Evolutionary conservation across 1,284 basidiomycete genomes (phyloP), one percentile per base, ranked within the genome.

Genomic region (Quambalaria eucalypti): DNA sequence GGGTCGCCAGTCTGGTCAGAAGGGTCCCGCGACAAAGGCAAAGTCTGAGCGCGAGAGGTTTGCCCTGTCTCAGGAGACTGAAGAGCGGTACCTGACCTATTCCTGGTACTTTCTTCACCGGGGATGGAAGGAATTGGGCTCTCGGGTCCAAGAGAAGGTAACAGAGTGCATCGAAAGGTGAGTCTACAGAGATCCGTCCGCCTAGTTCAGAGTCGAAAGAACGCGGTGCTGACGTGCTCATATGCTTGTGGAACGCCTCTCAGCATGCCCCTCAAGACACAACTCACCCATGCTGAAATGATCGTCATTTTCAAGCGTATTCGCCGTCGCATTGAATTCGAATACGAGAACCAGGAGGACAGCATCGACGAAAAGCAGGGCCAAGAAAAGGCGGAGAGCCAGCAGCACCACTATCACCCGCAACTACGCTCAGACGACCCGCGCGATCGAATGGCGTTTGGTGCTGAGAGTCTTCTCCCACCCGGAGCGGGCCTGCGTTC

Each of bases 91-190:
- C 69, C 79, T 93, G 55, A 90, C 87, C 0, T 82, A 91, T 60
- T 87, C 84, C 50, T 93, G 89, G 87, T 92, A 89, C 88, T 80
- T 92, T 48, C 72, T 93, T 53, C 86, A 93, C 67, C 84, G 87
- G 2, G 90, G 90, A 0, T 92, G 90, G 88, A 85, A 86, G 65
- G 83, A 86, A 53, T 81, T 92, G 0, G 83, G 83, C 1, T 83
- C 85, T 61, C 78, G 86, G 23, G 86, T 90, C 1, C 77, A 84
- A 60, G 77, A 81, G 42, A 86, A 83, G 0, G 87, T 90, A 0
- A 85, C 89, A 68, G 85, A 85, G 52, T 85, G 86, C 0, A 86
- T 92, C 59, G 84, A n/a, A n/a, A n/a, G n/a, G n/a, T n/a, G n/a
- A n/a, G n/a, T n/a, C n/a, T n/a, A n/a, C n/a, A n/a, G n/a, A n/a